Conservation (phyloP, 129 eudicot genomes). For the Smallanthus sonchifolius region DNA sequence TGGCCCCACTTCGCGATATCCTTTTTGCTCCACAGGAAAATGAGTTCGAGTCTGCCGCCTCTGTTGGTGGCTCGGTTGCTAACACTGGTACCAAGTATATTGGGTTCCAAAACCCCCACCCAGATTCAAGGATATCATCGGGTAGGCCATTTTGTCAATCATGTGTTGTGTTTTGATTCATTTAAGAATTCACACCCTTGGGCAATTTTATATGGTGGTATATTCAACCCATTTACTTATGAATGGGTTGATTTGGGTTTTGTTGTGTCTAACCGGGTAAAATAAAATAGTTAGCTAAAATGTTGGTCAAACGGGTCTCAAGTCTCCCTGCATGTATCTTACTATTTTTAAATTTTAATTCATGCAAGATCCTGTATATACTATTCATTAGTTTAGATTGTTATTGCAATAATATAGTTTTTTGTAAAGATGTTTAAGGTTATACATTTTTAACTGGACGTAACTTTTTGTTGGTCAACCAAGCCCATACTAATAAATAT, state of each 20-base stretch:
- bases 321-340: neutral
- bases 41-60: slow-evolving; percentile 40
- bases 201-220: neutral
- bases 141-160: slow-evolving; percentile 20
- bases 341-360: neutral
- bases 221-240: neutral
- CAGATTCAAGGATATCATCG: slow-evolving; percentile 31
- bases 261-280: neutral
- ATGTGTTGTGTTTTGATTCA: neutral
- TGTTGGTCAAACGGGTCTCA: neutral
- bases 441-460: neutral
- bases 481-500: neutral
- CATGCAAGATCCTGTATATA: neutral
- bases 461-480: neutral
- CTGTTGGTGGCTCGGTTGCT: slow-evolving; percentile 21
- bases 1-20: slow-evolving; percentile 66
- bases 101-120: slow-evolving; percentile 34
- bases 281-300: neutral
- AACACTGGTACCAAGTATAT: slow-evolving; percentile 36
- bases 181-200: neutral
- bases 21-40: slow-evolving; percentile 51
- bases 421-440: neutral
- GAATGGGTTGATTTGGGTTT: neutral
- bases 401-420: neutral
- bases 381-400: neutral